Conservation (phyloP, 305 asterid genomes). For the Fraxinus greggii region DNA sequence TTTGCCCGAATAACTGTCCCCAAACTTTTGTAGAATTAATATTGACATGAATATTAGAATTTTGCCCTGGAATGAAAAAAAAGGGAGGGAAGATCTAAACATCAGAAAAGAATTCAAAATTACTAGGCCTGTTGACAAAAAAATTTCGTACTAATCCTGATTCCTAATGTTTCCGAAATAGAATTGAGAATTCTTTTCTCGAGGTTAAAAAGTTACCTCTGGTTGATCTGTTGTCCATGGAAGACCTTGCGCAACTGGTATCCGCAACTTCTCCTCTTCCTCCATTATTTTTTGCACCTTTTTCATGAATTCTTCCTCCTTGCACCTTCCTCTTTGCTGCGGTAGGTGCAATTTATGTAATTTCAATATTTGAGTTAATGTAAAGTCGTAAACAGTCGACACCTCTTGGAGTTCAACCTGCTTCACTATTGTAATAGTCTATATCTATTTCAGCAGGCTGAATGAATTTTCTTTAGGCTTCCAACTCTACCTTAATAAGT, state of each 20-base stretch:
- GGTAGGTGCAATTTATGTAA: constrained; percentile 24
- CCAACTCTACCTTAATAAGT: not conserved
- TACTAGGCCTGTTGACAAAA: not conserved
- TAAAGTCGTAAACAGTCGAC: not conserved
- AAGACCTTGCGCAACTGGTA: constrained; percentile 84
- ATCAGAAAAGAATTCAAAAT: not conserved
- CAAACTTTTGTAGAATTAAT: not conserved
- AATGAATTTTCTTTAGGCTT: not conserved
- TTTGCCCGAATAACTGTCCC: not conserved
- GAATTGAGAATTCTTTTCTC: not conserved
- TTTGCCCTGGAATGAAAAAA: not conserved
- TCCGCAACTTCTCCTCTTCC: constrained; percentile 73
- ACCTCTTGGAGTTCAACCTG: not conserved
- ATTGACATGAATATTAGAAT: not conserved
- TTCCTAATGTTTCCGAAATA: constrained; percentile 4
- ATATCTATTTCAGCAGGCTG: not conserved
- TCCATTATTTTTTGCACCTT: constrained; percentile 64
- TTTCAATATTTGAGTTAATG: not conserved
- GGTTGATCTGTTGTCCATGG: constrained; percentile 94
- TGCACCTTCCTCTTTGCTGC: constrained; percentile 80
- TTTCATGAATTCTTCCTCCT: constrained; percentile 76
- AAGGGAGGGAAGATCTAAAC: not conserved
- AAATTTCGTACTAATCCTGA: not conserved
- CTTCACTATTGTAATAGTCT: not conserved
- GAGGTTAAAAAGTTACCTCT: constrained; percentile 46